Conservation (phyloP, 2,329 filamentous ascomycete genomes). For the Neoascochyta sp. region DNA sequence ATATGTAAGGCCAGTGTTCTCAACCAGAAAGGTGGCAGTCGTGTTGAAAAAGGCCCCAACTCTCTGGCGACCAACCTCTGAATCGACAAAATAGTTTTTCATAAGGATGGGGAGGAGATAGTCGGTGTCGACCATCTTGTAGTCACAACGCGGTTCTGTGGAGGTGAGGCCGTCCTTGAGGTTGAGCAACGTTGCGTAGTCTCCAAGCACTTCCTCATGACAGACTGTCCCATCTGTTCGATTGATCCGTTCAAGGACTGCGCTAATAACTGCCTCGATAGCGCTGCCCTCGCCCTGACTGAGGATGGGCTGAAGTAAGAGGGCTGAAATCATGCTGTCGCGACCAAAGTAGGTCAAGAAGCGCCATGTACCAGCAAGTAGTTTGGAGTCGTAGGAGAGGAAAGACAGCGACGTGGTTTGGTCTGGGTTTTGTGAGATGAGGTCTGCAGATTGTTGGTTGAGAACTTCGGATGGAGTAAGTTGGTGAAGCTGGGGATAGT, state of each 20-base stretch:
- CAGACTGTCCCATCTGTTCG: conserved; percentile 58
- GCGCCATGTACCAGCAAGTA: conserved; percentile 62
- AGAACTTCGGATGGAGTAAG: conserved; percentile 51
- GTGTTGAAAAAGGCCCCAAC: conserved; percentile 38
- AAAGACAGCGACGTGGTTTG: conserved; percentile 57
- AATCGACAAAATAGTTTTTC: conserved; percentile 56
- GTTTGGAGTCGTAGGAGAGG: conserved; percentile 60
- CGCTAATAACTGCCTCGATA: conserved; percentile 59
- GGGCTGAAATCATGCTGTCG: conserved; percentile 60
- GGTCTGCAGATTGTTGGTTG: conserved; percentile 44
- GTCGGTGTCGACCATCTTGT: conserved; percentile 62
- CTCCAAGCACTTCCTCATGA: conserved; percentile 64
- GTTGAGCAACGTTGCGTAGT: conserved; percentile 62
- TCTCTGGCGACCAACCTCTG: conserved; percentile 41
- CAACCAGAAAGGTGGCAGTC: conserved; percentile 48
- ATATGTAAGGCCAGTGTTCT: conserved; percentile 55
- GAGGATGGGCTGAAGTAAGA: conserved; percentile 57
- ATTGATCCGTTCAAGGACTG: conserved; percentile 60
- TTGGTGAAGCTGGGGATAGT: conserved; percentile 60
- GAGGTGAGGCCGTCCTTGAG: conserved; percentile 51
- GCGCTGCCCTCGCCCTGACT: conserved; percentile 54
- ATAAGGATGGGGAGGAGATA: conserved; percentile 59
- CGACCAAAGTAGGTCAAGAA: conserved; percentile 66
- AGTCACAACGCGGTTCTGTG: conserved; percentile 54
- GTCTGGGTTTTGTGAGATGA: conserved; percentile 47